A percentile compares a stretch with the other conserved stretches of the same genome.
Conservation (phyloP, 164 flowering plant genomes). For the Tetracentron sinense region DNA sequence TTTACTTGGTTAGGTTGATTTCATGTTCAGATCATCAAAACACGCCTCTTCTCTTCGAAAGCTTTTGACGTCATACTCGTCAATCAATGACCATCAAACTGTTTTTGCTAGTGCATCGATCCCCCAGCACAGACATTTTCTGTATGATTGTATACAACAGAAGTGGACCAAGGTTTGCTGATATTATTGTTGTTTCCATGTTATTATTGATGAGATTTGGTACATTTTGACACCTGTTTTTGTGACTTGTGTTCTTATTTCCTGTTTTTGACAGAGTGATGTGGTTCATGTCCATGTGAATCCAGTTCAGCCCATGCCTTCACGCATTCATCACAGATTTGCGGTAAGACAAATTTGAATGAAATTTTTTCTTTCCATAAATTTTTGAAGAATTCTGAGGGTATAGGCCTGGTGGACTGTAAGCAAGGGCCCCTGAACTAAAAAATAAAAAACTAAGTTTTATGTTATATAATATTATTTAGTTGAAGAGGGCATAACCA, state of each 20-base stretch:
- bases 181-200: neutral
- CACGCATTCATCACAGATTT: slow-evolving; percentile 66
- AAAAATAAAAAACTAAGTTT: no score
- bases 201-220: neutral
- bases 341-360: slow-evolving; percentile 49
- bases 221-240: neutral
- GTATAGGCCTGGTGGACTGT: neutral
- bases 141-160: slow-evolving; percentile 85
- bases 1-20: slow-evolving; percentile 66
- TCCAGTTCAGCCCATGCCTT: slow-evolving; percentile 77
- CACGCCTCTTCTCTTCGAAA: slow-evolving; percentile 64
- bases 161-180: slow-evolving; percentile 93
- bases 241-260: slow-evolving; percentile 6
- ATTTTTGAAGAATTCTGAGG: neutral
- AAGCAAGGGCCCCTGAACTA: no score
- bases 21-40: slow-evolving; percentile 82
- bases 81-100: slow-evolving; percentile 70
- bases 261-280: slow-evolving; percentile 48
- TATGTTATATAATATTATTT: no score
- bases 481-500: no score
- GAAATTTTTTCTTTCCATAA: neutral
- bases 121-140: slow-evolving; percentile 80
- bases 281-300: slow-evolving; percentile 85
- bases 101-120: slow-evolving; percentile 95
- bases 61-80: slow-evolving; percentile 72